phyloP scores from a whole-genome alignment of 352 stramenopile genomes.

The Globisporangium polare region DNA sequence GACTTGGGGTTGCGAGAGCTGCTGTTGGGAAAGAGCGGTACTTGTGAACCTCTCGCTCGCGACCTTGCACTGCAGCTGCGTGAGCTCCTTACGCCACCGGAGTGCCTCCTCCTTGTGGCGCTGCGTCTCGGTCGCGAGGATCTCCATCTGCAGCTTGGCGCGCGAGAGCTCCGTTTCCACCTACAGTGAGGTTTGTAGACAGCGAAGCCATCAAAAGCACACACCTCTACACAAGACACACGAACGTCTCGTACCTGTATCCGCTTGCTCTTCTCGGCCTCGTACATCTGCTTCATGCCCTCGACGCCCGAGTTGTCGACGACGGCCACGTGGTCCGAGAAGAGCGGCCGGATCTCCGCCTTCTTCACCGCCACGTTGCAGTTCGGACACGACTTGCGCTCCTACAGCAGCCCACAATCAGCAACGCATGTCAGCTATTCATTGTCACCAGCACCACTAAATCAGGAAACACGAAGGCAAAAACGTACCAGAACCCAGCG shows the following conservation, averaged over 20 bases:
- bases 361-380: conserved; percentile 46
- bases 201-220: not conserved
- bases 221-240: not conserved
- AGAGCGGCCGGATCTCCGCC: conserved; percentile 56
- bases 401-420: conserved; percentile 4
- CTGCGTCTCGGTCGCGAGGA: conserved; percentile 20
- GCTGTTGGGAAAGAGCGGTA: not conserved
- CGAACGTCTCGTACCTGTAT: conserved; percentile 18
- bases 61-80: conserved; percentile 22
- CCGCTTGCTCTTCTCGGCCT: conserved; percentile 45
- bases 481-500: conserved; percentile 43
- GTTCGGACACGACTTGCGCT: conserved; percentile 63
- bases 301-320: conserved; percentile 70
- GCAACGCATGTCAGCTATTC: not conserved
- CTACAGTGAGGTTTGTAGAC: not conserved
- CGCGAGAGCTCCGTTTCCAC: conserved; percentile 44
- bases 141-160: conserved; percentile 36
- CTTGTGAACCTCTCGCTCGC: conserved; percentile 19
- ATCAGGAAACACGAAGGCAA: not conserved
- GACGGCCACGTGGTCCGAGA: conserved; percentile 68
- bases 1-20: not conserved
- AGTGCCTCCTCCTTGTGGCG: conserved; percentile 21
- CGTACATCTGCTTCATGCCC: conserved; percentile 52
- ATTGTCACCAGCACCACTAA: no score
- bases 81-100: conserved; percentile 28